Base-by-base conservation (phyloP, 2,329 filamentous ascomycete species). In the Septoria petroselini region DNA sequence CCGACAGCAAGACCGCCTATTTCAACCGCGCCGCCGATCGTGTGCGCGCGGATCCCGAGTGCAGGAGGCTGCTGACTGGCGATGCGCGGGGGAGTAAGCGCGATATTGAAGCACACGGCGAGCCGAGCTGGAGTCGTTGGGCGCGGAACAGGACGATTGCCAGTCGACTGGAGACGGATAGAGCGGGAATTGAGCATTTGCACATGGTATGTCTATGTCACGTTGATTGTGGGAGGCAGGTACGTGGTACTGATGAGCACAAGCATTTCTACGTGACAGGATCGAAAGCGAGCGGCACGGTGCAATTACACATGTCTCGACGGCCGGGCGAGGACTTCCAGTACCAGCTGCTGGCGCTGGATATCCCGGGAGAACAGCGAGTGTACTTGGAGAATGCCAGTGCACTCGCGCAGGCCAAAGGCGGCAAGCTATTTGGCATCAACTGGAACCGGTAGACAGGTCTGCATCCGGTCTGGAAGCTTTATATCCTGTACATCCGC, bases 11-110 rank as follows among this genome's bases (percentile, higher is more conserved):
- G 70, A 91, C 86, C 12, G 81, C 83, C 49, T 83, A 93, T 66
- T 96, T 95, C 77, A 95, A 94, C 72, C 84, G 86, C 56, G 88
- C 88, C 1, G 86, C 94, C 40, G 81, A 87, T 63, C 82, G 83
- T 54, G 83, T 97, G 66, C 88, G 85, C 66, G 77, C 79, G 44
- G 86, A 94, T 64, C 68, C 79, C 0, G 76, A 81, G 50, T 94
- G 88, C 65, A 74, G 83, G 21, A 81, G 85, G 49, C 67, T 95
- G 5, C 78, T 97, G 1, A 90, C 90, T 11, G 83, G 88, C 12
- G 71, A 62, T 7, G 66, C 65, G 14, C 53, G 58, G 21, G 54
- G 86, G 29, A 71, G 78, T 31, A 83, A 83, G 53, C 55, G 62
- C 23, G 80, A 90, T 65, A 91, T 97, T 50, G 77, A 76, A 17